These are phyloP conservation scores for Pelargonium cotyledonis DNA, from an alignment of 441 rosid species.

Conservation along the genomic window DNA sequence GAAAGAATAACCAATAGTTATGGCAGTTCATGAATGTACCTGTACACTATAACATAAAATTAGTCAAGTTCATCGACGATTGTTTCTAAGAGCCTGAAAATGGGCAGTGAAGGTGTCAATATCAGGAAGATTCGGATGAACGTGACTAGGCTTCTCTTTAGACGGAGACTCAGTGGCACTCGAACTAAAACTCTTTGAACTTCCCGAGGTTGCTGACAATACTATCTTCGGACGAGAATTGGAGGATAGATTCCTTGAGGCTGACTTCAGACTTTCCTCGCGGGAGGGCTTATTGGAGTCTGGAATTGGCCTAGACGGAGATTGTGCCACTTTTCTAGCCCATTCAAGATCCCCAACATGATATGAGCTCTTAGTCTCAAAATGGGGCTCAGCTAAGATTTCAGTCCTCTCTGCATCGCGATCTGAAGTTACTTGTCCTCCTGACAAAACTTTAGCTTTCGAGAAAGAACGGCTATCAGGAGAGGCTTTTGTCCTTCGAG, in stretches of 20 bases:
- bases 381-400: slow-evolving; percentile 14
- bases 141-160: background rate
- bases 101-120: background rate
- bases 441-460: no score
- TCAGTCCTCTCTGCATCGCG: slow-evolving; percentile 16
- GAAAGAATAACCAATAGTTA: no score
- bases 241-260: slow-evolving; percentile 25
- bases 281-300: slow-evolving; percentile 24
- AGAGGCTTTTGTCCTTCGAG: slow-evolving; percentile 21
- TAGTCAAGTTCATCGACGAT: background rate
- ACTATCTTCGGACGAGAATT: slow-evolving; percentile 17
- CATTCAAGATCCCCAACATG: slow-evolving; percentile 18
- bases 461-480: no score
- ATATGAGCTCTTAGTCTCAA: slow-evolving; percentile 22
- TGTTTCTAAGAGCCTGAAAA: background rate
- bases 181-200: background rate
- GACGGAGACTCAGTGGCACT: background rate
- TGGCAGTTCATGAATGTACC: background rate
- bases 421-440: slow-evolving; percentile 7
- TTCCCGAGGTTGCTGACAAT: slow-evolving; percentile 14
- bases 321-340: slow-evolving; percentile 25
- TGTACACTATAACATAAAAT: background rate
- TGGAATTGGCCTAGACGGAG: slow-evolving; percentile 26
- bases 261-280: slow-evolving; percentile 19
- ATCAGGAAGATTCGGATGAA: background rate